Conservation (phyloP, 139 green algal genomes). For the Yamagishiella unicocca region DNA sequence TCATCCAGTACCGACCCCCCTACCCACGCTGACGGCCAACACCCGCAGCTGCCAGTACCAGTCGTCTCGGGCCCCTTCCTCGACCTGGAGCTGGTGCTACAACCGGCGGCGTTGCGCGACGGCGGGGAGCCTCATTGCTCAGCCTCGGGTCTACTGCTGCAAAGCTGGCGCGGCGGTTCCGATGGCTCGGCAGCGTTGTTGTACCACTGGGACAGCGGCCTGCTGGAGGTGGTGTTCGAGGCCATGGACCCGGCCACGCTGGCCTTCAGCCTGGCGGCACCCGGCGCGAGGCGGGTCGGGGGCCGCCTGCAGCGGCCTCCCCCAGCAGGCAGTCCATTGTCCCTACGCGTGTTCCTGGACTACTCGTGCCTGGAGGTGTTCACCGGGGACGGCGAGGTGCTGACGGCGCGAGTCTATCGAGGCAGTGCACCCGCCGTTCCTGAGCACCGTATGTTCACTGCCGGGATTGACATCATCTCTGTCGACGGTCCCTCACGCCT, state of each 20-base stretch:
- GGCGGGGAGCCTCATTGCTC: not conserved
- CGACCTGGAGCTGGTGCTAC: slow-evolving; percentile 52
- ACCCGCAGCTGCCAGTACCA: slow-evolving; percentile 47
- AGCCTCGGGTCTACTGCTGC: slow-evolving; percentile 17
- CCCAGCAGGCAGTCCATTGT: slow-evolving; percentile 56
- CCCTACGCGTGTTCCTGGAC: slow-evolving; percentile 86
- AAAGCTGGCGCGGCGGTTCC: slow-evolving; percentile 69
- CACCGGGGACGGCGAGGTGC: slow-evolving; percentile 66
- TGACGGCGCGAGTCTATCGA: slow-evolving; percentile 87
- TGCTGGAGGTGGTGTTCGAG: slow-evolving; percentile 77
- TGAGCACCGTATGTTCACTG: slow-evolving; percentile 55
- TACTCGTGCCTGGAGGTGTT: slow-evolving; percentile 82
- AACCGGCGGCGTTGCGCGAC: not conserved
- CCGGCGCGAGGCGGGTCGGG: slow-evolving; percentile 67
- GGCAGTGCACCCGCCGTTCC: slow-evolving; percentile 48
- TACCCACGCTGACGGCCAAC: no score
- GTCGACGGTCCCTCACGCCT: slow-evolving; percentile 69
- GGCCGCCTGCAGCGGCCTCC: slow-evolving; percentile 64
- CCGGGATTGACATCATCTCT: slow-evolving; percentile 78
- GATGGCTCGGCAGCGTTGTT: slow-evolving; percentile 83
- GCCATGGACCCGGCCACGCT: slow-evolving; percentile 71
- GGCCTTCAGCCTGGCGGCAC: slow-evolving; percentile 68
- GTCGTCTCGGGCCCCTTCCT: slow-evolving; percentile 48
- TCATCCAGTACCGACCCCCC: no score
- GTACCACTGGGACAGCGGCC: slow-evolving; percentile 75